A percentile compares a stretch with the other conserved stretches of the same genome.
These are phyloP conservation scores for Rauvolfia tetraphylla DNA, from an alignment of 257 asterid genomes.

Conservation along the genomic window DNA sequence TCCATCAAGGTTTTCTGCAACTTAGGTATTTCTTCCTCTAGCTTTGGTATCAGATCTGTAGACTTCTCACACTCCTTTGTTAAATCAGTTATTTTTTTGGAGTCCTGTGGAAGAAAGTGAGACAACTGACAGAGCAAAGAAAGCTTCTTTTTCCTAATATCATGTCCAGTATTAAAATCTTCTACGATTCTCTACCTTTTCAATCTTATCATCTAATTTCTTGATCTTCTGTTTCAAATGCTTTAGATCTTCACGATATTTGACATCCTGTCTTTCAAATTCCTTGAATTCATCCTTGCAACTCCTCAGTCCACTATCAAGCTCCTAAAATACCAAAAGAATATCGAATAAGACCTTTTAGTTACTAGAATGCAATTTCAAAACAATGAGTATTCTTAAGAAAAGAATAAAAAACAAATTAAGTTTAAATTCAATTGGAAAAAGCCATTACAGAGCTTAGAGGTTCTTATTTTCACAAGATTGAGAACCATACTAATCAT, in stretches of 20 bases:
- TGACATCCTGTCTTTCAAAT: constrained; percentile 89
- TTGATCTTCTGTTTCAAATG: constrained; percentile 86
- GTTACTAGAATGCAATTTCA: neutral
- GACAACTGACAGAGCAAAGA: neutral
- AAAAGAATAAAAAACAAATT: neutral
- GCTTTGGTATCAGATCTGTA: constrained; percentile 62
- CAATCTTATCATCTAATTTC: constrained; percentile 72
- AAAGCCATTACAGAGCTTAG: neutral
- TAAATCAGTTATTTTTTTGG: constrained; percentile 53
- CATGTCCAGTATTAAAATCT: neutral
- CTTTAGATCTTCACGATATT: constrained; percentile 75
- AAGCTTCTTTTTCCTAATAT: neutral
- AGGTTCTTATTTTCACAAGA: neutral
- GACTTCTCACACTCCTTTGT: constrained; percentile 78
- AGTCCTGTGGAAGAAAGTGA: constrained; percentile 45
- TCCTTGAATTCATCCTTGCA: constrained; percentile 87
- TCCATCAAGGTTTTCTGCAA: constrained; percentile 59
- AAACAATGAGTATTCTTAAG: neutral
- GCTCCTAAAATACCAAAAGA: constrained; percentile 50
- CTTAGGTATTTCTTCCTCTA: constrained; percentile 71
- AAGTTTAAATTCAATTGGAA: neutral
- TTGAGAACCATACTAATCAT: neutral
- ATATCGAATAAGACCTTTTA: neutral
- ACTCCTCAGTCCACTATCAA: constrained; percentile 51
- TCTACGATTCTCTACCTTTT: constrained; percentile 50